Evolutionary conservation across 2,329 filamentous ascomycete genomes (phyloP).

Genomic region (Orbilia blumenaviensis): DNA sequence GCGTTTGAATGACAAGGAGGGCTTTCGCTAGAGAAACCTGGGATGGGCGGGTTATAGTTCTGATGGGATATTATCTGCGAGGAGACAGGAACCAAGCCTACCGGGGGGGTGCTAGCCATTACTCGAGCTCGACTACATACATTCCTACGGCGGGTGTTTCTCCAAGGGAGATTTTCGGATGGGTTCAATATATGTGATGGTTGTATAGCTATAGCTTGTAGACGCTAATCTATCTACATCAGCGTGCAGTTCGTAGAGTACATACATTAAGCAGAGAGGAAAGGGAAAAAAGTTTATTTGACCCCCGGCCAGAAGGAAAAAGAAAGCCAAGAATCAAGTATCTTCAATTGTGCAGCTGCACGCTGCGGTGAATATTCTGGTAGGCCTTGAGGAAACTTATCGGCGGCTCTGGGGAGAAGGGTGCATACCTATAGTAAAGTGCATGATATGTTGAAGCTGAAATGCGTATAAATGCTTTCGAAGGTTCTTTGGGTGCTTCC

Average conservation of each 20-base stretch:
- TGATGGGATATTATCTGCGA: conserved; percentile 15
- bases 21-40: not conserved
- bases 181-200: not conserved
- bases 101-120: not conserved
- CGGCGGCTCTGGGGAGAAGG: conserved; percentile 1
- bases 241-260: too few relatives aligned
- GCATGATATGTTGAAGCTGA: conserved; percentile 39
- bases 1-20: not conserved
- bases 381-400: not conserved
- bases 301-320: not conserved
- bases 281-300: not conserved
- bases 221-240: conserved; percentile 19
- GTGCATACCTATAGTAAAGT: not conserved
- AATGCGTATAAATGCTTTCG: not conserved
- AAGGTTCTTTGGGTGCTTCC: conserved; percentile 37
- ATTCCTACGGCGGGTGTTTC: not conserved
- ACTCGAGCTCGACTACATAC: not conserved
- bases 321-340: not conserved
- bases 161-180: not conserved
- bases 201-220: conserved; percentile 11
- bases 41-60: conserved; percentile 6
- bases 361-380: not conserved
- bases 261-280: not conserved
- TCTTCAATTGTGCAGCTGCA: not conserved
- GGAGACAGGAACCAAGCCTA: not conserved